Evolutionary conservation across 345 rosid genomes (phyloP).

Genomic region (Excoecaria cochinchinensis): DNA sequence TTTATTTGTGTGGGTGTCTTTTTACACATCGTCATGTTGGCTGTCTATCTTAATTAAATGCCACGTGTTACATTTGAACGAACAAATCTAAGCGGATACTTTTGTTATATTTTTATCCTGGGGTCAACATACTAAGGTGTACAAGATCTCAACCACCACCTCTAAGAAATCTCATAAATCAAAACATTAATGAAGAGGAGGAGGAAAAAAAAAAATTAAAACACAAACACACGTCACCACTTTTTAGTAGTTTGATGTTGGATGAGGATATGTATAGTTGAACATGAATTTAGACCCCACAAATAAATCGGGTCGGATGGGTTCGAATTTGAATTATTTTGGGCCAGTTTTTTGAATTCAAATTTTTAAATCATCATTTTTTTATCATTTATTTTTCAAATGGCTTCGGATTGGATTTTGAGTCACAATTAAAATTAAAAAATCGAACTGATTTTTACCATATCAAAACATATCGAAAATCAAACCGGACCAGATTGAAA

Average conservation of each 20-base stretch:
- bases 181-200: neutral
- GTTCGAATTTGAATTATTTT: too few species aligned
- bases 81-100: slow-evolving; percentile 7
- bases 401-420: too few species aligned
- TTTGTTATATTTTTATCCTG: neutral
- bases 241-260: neutral
- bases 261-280: too few species aligned
- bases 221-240: neutral
- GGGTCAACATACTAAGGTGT: neutral
- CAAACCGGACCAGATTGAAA: too few species aligned
- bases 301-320: neutral
- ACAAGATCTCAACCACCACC: slow-evolving; percentile 29
- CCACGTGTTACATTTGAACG: slow-evolving; percentile 21
- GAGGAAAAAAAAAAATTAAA: neutral
- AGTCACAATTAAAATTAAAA: too few species aligned
- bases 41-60: slow-evolving; percentile 4
- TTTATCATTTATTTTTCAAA: too few species aligned
- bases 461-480: too few species aligned
- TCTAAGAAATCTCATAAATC: neutral
- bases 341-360: too few species aligned
- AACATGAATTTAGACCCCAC: neutral
- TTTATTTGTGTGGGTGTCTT: neutral
- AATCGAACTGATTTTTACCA: too few species aligned
- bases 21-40: slow-evolving; percentile 15
- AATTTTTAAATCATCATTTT: too few species aligned